phyloP scores from a whole-genome alignment of 371 early-diverging fungal genomes.

The Globomyces sp. region DNA sequence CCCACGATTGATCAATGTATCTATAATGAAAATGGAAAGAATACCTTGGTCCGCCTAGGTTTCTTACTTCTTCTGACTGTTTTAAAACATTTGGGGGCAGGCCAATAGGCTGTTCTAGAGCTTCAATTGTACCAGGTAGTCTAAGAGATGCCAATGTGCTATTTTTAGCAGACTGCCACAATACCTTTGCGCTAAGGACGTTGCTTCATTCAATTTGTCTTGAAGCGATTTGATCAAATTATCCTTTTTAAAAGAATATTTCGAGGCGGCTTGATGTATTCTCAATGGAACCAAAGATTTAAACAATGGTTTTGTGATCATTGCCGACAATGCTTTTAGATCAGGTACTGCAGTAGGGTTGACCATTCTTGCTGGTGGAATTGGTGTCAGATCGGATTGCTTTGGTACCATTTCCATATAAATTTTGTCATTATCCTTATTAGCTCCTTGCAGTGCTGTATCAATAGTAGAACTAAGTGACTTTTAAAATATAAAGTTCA shows the following conservation, averaged over 20 bases:
- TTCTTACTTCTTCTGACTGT: conserved; percentile 70
- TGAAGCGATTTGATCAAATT: conserved; percentile 62
- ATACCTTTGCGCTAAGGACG: conserved; percentile 59
- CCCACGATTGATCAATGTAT: conserved; percentile 52
- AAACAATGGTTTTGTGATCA: conserved; percentile 74
- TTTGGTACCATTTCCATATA: conserved; percentile 80
- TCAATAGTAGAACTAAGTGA: conserved; percentile 10
- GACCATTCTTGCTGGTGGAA: conserved; percentile 73
- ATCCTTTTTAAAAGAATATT: conserved; percentile 76
- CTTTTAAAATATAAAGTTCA: not conserved
- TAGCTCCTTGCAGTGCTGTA: conserved; percentile 57
- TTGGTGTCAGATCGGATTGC: conserved; percentile 51
- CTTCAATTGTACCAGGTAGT: conserved; percentile 68
- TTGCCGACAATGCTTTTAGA: conserved; percentile 41
- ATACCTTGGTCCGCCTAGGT: conserved; percentile 60
- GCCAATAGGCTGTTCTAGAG: conserved; percentile 61
- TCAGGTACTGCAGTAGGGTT: conserved; percentile 59
- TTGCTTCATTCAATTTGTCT: conserved; percentile 59
- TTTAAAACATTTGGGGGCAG: conserved; percentile 64
- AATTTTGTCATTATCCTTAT: conserved; percentile 85
- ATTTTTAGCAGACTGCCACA: conserved; percentile 14
- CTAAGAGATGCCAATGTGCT: conserved; percentile 64
- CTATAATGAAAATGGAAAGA: not conserved
- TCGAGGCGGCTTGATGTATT: conserved; percentile 82
- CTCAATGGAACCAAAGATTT: conserved; percentile 82